Evolutionary conservation across 164 flowering plant genomes (phyloP), one percentile per base, ranked within the genome.

Genomic region (Tetrastigma voinierianum): DNA sequence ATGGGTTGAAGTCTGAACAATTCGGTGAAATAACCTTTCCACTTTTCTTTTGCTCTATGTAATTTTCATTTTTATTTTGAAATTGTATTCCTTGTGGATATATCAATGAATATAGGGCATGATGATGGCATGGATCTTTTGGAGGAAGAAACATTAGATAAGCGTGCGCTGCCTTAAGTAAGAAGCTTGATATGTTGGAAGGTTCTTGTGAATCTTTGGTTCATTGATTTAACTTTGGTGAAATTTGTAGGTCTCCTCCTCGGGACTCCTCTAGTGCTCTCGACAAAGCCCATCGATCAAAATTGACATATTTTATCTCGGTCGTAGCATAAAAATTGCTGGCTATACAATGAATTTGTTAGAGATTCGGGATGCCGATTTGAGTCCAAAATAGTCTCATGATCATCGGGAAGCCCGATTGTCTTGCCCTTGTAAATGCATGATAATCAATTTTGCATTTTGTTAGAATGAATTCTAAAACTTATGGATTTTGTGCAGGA

Each of bases 251-350:
- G 83, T 72, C 11, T 82, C 85, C 58, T 80, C 85, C 61, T 78
- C 92, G 69, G 80, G 76, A 64, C 67, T 91, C 94, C 10, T 74
- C 89, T 78, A 76, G 89, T 54, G 80, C 87, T 9, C 71, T 92
- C 40, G 97, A 91, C 59, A 89, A 89, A 79, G 85, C 87, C 66
- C 84, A 83, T 3, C 82, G 87, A 46, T 56, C 84, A 40, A 91
- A 91, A 87, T n/a, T n/a, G n/a, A 14, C 1, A 9, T 10, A 43
- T 19, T 9, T n/a, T n/a, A n/a, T n/a, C n/a, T n/a, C n/a, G n/a
- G n/a, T n/a, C n/a, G n/a, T n/a, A n/a, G n/a, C n/a, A n/a, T n/a
- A n/a, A n/a, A n/a, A n/a, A n/a, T n/a, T n/a, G n/a, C n/a, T n/a
- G n/a, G n/a, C n/a, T n/a, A n/a, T n/a, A n/a, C n/a, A n/a, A n/a